These are phyloP conservation scores for Ploettnerulaceae sp. DNA, from an alignment of 2,329 filamentous ascomycete species.

Conservation along the genomic window DNA sequence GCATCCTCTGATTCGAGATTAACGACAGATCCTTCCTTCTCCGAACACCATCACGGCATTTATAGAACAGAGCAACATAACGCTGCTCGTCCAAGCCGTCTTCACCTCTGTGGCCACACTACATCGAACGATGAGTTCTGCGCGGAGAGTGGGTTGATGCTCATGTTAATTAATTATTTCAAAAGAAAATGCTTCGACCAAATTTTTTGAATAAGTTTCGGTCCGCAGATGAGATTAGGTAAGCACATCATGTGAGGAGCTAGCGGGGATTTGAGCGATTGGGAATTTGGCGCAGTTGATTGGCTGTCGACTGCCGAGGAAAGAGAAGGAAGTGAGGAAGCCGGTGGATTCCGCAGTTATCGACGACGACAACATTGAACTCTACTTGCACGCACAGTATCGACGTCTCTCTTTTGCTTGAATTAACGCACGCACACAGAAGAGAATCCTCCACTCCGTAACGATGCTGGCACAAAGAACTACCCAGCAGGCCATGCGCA, in stretches of 20 bases:
- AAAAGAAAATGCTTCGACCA: conserved; percentile 17
- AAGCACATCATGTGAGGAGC: conserved; percentile 15
- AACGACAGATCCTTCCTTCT: conserved; percentile 38
- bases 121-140: conserved; percentile 22
- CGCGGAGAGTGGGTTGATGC: conserved; percentile 33
- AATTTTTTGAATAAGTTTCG: too few relatives aligned
- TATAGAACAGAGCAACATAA: conserved; percentile 32
- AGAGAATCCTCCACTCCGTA: conserved; percentile 10
- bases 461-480: conserved; percentile 42
- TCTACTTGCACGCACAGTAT: not conserved
- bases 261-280: conserved; percentile 10
- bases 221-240: not conserved
- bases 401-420: not conserved
- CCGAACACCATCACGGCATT: conserved; percentile 30
- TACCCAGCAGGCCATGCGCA: conserved; percentile 41
- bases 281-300: conserved; percentile 17
- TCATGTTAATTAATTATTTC: conserved; percentile 24
- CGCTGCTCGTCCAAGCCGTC: conserved; percentile 24
- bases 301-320: conserved; percentile 24
- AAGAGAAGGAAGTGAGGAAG: not conserved
- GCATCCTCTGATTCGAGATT: conserved; percentile 36
- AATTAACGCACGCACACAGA: conserved; percentile 4
- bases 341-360: conserved; percentile 19
- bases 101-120: conserved; percentile 31
- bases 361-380: conserved; percentile 25